Evolutionary conservation across 257 asterid genomes (phyloP).

Genomic region (Eustoma russellianum): DNA sequence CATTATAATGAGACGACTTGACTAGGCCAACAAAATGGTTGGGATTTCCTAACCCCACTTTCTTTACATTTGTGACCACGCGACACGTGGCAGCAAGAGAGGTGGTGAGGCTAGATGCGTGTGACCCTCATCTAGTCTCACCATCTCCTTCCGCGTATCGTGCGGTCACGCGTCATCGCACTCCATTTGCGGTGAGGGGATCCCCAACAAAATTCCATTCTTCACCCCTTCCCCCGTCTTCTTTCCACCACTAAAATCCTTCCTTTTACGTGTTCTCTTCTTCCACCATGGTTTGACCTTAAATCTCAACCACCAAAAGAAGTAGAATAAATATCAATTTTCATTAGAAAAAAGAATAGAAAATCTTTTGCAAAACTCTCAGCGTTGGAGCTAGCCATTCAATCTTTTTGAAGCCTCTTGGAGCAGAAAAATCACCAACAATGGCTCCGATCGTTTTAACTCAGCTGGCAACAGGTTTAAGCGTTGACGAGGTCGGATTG

Average conservation of each 20-base stretch:
- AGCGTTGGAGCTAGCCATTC: not conserved
- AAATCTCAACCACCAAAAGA: not conserved
- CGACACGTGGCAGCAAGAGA: no score
- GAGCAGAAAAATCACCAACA: not conserved
- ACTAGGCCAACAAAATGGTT: no score
- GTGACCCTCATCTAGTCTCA: no score
- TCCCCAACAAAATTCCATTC: not conserved
- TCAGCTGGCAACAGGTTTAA: conserved; percentile 33
- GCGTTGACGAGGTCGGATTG: no score
- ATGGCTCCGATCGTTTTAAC: conserved; percentile 65
- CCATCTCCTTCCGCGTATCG: no score
- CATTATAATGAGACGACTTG: no score
- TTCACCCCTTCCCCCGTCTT: not conserved
- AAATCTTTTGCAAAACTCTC: not conserved
- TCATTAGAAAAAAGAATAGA: not conserved
- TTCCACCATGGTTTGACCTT: conserved; percentile 11
- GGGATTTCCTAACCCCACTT: no score
- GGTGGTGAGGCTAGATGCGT: not conserved
- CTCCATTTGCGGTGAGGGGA: no score
- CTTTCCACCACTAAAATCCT: conserved; percentile 7
- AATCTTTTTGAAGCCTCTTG: not conserved
- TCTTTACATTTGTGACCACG: no score
- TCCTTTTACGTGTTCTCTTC: conserved; percentile 20
- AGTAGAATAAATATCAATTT: not conserved
- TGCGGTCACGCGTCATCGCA: no score